Base-by-base conservation (phyloP, 257 asterid genomes). In the Handroanthus guayacan region DNA sequence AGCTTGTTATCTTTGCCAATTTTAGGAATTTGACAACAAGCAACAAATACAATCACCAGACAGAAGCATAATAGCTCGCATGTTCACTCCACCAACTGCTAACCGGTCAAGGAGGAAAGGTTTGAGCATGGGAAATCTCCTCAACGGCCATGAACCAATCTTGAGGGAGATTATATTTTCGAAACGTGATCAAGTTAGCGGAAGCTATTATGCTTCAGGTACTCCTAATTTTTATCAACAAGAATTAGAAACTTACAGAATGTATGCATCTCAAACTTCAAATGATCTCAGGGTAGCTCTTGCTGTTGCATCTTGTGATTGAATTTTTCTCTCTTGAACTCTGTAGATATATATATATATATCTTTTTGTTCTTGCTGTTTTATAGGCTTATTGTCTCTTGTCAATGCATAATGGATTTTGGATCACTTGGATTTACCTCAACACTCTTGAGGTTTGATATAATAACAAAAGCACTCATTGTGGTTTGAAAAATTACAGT, bases 61-160 rank as follows among this genome's bases (percentile, higher is more conserved):
- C 72, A 83, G 94, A 72, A 85, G 84, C 14, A 80, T 75, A 38
- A 72, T 90, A 3, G 81, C 88, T 36, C 70, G 74, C 75, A 87
- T 90, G 91, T 90, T 90, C 74, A 78, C 79, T 80, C 87, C 87
- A 9, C 92, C 92, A 38, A 85, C 91, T n/a, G 89, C 89, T 2
- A 85, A 82, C 79, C 92, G 88, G 86, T 87, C 91, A 17, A 86
- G 93, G 91, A 90, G 93, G 75, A 88, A 86, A 75, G 93, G 79
- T 38, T 76, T 85, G 78, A 88, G 93, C 84, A 80, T 90, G 96
- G 96, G 96, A 57, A 90, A 90, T 82, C 92, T 90, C 52, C 90
- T 90, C 41, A 88, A 86, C 51, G 93, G 96, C 67, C 88, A 88
- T 31, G 96, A 90, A 75, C 96, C 96, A 2, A 76, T 78, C 38